Percentiles rank a stretch among this genome's conserved stretches.
Conservation (phyloP, 1,284 basidiomycete species). For the Chalciporus sp. region DNA sequence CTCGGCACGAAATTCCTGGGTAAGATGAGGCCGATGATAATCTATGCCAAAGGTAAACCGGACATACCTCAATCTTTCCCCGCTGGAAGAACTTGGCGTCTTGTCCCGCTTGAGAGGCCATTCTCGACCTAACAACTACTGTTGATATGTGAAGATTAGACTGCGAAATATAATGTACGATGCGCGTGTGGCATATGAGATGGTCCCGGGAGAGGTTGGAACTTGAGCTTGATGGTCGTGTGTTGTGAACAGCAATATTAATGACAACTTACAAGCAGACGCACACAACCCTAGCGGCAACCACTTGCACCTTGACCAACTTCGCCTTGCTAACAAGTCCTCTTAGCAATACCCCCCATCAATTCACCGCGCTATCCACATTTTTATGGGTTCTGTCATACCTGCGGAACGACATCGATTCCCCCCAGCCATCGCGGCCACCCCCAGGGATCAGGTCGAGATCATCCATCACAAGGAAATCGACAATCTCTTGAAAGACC, state of each 20-base stretch:
- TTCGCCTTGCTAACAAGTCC: background rate
- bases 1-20: constrained; percentile 83
- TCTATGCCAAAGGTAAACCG: constrained; percentile 3
- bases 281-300: background rate
- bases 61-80: constrained; percentile 85
- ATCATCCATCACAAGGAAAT: constrained; percentile 42
- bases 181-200: background rate
- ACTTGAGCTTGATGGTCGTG: background rate
- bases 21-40: constrained; percentile 17
- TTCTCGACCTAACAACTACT: constrained; percentile 26
- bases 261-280: background rate
- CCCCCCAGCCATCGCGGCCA: constrained; percentile 28
- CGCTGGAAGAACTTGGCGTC: constrained; percentile 90
- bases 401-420: constrained; percentile 7
- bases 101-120: constrained; percentile 69
- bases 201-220: background rate
- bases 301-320: background rate
- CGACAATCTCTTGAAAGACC: constrained; percentile 59
- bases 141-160: constrained; percentile 3
- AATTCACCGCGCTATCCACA: background rate
- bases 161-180: constrained; percentile 1
- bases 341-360: too few species aligned
- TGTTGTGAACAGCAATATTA: too few species aligned
- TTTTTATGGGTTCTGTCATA: constrained; percentile 10
- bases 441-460: constrained; percentile 41